Conservation (phyloP, 768 basidiomycete species). For the Glaciozyma martinii region DNA sequence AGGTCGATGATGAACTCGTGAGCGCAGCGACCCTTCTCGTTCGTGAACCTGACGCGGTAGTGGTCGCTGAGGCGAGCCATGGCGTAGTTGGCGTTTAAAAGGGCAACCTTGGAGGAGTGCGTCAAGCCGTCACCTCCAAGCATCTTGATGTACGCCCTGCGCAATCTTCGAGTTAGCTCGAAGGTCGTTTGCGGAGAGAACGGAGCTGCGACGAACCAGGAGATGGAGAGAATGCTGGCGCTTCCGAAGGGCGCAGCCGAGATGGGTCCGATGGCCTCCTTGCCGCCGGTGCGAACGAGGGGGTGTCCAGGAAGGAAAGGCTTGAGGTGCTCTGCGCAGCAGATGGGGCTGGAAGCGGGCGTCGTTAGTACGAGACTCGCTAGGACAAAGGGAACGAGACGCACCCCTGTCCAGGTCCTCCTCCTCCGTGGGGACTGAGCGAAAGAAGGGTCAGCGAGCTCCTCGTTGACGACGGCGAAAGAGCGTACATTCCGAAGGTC, state of each 20-base stretch:
- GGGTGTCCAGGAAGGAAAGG: constrained; percentile 92
- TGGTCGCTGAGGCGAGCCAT: constrained; percentile 72
- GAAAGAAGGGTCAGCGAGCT: constrained; percentile 3
- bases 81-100: constrained; percentile 97
- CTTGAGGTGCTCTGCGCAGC: constrained; percentile 82
- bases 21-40: constrained; percentile 81
- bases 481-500: constrained; percentile 79
- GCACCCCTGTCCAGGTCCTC: constrained; percentile 90
- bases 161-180: neutral
- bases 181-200: no score
- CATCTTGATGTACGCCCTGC: constrained; percentile 87
- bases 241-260: constrained; percentile 89
- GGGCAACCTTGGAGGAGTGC: constrained; percentile 72
- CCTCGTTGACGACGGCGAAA: neutral
- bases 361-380: constrained; percentile 26
- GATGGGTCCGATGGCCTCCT: constrained; percentile 73
- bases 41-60: constrained; percentile 82
- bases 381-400: neutral
- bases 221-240: constrained; percentile 88
- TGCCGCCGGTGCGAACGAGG: constrained; percentile 55
- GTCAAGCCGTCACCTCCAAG: constrained; percentile 86
- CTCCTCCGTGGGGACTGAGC: constrained; percentile 83
- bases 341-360: constrained; percentile 58
- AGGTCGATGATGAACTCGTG: constrained; percentile 94
- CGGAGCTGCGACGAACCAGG: constrained; percentile 50